A percentile compares a stretch with the other conserved stretches of the same genome.
phyloP scores from a whole-genome alignment of 495 filamentous ascomycete species.

The Xylaria intraflava region DNA sequence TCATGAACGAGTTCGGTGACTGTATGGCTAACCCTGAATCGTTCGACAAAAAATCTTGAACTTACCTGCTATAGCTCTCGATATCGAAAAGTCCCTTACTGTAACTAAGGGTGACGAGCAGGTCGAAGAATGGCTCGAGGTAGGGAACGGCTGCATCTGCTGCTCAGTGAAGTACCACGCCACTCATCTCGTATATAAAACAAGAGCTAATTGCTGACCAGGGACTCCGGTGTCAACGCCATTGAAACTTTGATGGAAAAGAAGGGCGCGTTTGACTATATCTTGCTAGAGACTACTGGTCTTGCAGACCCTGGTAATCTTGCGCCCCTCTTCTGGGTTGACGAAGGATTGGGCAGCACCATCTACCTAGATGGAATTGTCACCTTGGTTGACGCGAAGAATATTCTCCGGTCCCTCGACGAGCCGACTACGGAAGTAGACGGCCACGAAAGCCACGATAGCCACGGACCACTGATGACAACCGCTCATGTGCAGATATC shows the following conservation, averaged over 20 bases:
- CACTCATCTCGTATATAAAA: background rate
- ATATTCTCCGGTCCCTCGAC: constrained; percentile 73
- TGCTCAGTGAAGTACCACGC: constrained; percentile 82
- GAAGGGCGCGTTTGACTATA: constrained; percentile 93
- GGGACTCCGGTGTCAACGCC: constrained; percentile 84
- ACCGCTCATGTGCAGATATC: constrained; percentile 95
- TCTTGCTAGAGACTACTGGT: constrained; percentile 93
- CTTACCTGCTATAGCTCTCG: constrained; percentile 55
- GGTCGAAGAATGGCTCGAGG: constrained; percentile 90
- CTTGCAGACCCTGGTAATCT: constrained; percentile 94
- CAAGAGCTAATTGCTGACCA: constrained; percentile 25
- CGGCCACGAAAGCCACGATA: constrained; percentile 47
- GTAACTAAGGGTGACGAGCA: constrained; percentile 78
- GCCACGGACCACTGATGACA: constrained; percentile 60
- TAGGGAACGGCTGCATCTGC: constrained; percentile 96
- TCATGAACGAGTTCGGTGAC: constrained; percentile 96
- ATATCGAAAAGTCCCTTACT: constrained; percentile 91
- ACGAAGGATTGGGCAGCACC: constrained; percentile 85
- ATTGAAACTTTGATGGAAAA: constrained; percentile 96
- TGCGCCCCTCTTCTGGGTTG: constrained; percentile 94
- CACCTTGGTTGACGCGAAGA: constrained; percentile 92
- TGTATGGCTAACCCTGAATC: constrained; percentile 48
- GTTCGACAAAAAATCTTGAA: background rate
- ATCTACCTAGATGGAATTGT: constrained; percentile 97
- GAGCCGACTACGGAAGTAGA: constrained; percentile 58